Evolutionary conservation across 345 rosid genomes (phyloP), one percentile per base, ranked within the genome.

Genomic region (Camelina neglecta): DNA sequence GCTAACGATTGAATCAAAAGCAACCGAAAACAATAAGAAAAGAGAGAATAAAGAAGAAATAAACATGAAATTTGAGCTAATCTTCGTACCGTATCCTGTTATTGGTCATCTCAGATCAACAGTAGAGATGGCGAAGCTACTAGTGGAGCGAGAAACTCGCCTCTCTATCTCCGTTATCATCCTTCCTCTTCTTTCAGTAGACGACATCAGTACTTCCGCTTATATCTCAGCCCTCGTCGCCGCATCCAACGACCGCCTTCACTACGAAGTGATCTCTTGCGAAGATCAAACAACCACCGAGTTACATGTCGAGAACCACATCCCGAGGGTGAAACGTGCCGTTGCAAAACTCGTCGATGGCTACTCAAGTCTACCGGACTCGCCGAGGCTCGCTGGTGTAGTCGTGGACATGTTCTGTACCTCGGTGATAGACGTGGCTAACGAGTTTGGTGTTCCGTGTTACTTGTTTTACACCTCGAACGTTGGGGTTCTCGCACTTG

Each of bases 361-460:
- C 36, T 15, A 49, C 51, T 20, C 62, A 24, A 29, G 29, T 1
- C 9, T 4, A 29, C 24, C 35, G 47, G 64, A 65, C 69, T 50
- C 79, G 1, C 70, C 85, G 12, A 58, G 11, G 7, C 48, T 89
- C 1, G 89, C 81, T 2, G 88, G 88, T 2, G 58, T 89, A 11
- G 79, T 87, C 13, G 31, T 86, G 1, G 95, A 84, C 75, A 68
- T 89, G 89, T 84, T 80, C 20, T 88, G 86, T 74, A 80, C 80
- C 0, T 11, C 76, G 5, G 74, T 85, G 84, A 77, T 83, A 1
- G 88, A 85, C 1, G 78, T 88, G 0, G 90, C 90, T 0, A 47
- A 77, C 31, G 85, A 87, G 33, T 35, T 85, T 9, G 59, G 77
- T 0, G 74, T 82, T 9, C 87, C 95, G 2, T 79, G 76, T 55